phyloP scores from a whole-genome alignment of 2,329 filamentous ascomycete species.

The Colletotrichum brevisporum region DNA sequence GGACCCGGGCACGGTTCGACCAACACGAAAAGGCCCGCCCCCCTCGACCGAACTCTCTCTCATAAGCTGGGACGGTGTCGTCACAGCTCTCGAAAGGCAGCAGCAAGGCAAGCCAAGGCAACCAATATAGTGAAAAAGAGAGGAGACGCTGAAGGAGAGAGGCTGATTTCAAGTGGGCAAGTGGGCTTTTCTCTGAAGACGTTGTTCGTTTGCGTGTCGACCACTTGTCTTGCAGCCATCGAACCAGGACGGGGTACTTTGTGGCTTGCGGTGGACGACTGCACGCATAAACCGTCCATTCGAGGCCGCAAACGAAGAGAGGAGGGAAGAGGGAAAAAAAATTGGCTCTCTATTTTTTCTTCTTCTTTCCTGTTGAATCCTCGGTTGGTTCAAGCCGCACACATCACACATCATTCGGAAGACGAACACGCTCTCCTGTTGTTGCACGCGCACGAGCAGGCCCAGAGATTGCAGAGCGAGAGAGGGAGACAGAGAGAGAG shows the following conservation, averaged over 20 bases:
- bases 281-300: conserved; percentile 37
- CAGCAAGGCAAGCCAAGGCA: neutral
- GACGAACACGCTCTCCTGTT: too few species aligned
- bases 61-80: conserved; percentile 8
- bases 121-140: too few species aligned
- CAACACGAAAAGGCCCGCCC: neutral
- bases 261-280: conserved; percentile 1
- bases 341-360: conserved; percentile 13
- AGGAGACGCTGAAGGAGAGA: too few species aligned
- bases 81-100: neutral
- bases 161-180: too few species aligned
- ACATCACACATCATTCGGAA: too few species aligned
- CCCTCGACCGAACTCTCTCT: conserved; percentile 9
- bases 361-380: neutral
- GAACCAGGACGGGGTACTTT: neutral
- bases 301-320: conserved; percentile 32
- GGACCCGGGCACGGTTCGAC: conserved; percentile 9
- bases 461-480: neutral
- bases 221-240: neutral
- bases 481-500: too few species aligned
- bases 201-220: conserved; percentile 26
- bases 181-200: conserved; percentile 3
- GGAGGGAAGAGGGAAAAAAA: neutral
- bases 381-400: neutral
- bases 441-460: too few species aligned